Evolutionary conservation across 2,329 filamentous ascomycete species (phyloP), one percentile per base, ranked within the genome.

Genomic region (Xenosphaeropsis pyriputrescens): DNA sequence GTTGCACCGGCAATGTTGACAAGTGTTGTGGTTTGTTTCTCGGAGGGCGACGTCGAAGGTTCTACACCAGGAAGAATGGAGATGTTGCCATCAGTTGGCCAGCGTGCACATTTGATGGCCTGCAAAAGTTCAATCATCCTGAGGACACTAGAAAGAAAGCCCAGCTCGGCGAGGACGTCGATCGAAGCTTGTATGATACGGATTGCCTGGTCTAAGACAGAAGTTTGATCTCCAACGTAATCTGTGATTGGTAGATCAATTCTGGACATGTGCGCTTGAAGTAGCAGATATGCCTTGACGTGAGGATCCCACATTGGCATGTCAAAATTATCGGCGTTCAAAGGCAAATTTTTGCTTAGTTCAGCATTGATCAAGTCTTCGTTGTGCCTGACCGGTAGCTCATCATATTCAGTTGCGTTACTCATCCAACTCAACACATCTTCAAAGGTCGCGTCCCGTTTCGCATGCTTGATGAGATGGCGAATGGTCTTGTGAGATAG

Each of bases 221-320:
- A 79, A 9, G 73, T 79, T 59, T 93, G 84, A 58, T 98, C 91
- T 50, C 91, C 91, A 2, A 98, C 86, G 54, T 98, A 98, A 67
- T 98, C 91, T 1, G 84, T 80, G 41, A 98, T 95, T 3, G 93
- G 93, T 3, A 98, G 75, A 39, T 89, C 78, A 47, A 96, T 80
- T 40, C 89, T 81, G 15, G 83, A 85, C 74, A 98, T 93, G 60
- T 95, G 86, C 1, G 91, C 86, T 59, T 98, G 93, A 0, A 98
- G 70, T 2, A 98, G 70, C 29, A 98, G 64, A 63, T 95, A 96
- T 0, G 91, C 78, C 58, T 98, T 98, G 53, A 96, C 85, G 54
- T 98, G 91, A 0, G 91, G 91, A 62, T 98, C 91, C 91, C 91
- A 98, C 78, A 98, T 83, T 2, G 89, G 89, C 31, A 95, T 63